Conservation (phyloP, 2,329 filamentous ascomycete species). For the Neofusicoccum cordaticola region DNA sequence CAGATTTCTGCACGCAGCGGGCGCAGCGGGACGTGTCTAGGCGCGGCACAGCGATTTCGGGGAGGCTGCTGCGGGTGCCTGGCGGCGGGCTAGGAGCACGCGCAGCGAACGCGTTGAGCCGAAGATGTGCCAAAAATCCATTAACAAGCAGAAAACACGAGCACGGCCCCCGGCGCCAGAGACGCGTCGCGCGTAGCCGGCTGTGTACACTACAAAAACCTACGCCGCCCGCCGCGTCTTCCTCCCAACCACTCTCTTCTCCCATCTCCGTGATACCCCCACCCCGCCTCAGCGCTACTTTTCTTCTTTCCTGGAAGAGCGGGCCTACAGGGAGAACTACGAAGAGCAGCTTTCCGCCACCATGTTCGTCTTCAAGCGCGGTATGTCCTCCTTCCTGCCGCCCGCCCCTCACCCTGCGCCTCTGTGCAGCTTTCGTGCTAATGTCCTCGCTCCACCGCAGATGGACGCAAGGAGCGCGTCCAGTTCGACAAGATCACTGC, state of each 20-base stretch:
- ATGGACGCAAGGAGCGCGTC: constrained; percentile 99
- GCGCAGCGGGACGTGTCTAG: not conserved
- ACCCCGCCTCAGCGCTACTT: constrained; percentile 1
- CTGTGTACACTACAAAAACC: constrained; percentile 4
- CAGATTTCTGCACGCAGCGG: not conserved
- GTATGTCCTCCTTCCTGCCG: constrained; percentile 30
- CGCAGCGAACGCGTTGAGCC: not conserved
- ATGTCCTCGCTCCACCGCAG: constrained; percentile 46
- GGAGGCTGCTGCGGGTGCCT: not conserved
- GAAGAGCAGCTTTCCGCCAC: constrained; percentile 12
- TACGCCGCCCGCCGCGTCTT: constrained; percentile 7
- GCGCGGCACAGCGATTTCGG: not conserved
- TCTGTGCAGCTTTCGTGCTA: not conserved
- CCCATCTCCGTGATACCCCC: constrained; percentile 13
- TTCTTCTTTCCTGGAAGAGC: not conserved
- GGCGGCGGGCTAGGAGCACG: not conserved
- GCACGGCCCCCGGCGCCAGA: constrained; percentile 11
- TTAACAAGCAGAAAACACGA: constrained; percentile 6
- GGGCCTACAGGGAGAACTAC: not conserved
- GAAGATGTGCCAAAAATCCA: not conserved
- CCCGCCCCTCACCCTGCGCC: not conserved
- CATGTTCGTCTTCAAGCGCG: constrained; percentile 44
- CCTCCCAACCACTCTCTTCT: not conserved
- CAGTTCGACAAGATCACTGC: constrained; percentile 99
- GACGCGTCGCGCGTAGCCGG: constrained; percentile 11